phyloP scores from a whole-genome alignment of 1,139 yeast genomes.

The Scheffersomyces segobiensis region DNA sequence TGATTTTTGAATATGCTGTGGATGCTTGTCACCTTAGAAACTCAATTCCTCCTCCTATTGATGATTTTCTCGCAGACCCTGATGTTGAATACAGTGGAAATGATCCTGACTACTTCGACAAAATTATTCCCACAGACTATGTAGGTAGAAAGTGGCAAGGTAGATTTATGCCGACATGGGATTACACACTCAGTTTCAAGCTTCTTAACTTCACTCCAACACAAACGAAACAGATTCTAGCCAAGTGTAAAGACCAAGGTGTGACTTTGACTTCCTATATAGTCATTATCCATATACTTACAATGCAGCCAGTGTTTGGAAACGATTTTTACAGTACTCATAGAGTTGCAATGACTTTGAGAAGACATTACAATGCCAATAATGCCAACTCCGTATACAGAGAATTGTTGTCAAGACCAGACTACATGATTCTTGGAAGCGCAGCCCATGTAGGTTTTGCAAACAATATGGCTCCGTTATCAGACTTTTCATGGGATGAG shows the following conservation, averaged over 20 bases:
- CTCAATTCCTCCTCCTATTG: conserved; percentile 39
- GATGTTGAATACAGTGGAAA: conserved; percentile 26
- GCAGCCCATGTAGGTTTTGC: conserved; percentile 36
- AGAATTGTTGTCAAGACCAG: conserved; percentile 16
- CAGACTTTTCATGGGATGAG: conserved; percentile 36
- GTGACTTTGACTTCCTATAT: conserved; percentile 41
- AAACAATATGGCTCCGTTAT: conserved; percentile 30
- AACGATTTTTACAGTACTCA: conserved; percentile 23
- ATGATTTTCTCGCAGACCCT: conserved; percentile 24
- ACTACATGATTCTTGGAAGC: conserved; percentile 33
- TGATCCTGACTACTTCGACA: conserved; percentile 25
- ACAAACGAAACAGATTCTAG: conserved; percentile 24
- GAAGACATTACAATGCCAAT: conserved; percentile 26
- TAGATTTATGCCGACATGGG: conserved; percentile 23
- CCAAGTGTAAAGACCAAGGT: conserved; percentile 27
- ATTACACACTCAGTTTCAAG: conserved; percentile 29
- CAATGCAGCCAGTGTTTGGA: conserved; percentile 32
- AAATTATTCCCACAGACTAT: conserved; percentile 21
- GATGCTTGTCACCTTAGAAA: conserved; percentile 23
- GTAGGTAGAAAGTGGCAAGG: conserved; percentile 34
- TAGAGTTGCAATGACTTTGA: conserved; percentile 36
- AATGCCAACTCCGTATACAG: conserved; percentile 18
- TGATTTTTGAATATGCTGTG: conserved; percentile 19
- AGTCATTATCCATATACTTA: conserved; percentile 23
- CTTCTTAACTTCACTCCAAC: conserved; percentile 28